A percentile compares a stretch with the other conserved stretches of the same genome.
Evolutionary conservation across 1,284 basidiomycete species (phyloP).

Genomic region (Microbotryum silenes-acaulis): DNA sequence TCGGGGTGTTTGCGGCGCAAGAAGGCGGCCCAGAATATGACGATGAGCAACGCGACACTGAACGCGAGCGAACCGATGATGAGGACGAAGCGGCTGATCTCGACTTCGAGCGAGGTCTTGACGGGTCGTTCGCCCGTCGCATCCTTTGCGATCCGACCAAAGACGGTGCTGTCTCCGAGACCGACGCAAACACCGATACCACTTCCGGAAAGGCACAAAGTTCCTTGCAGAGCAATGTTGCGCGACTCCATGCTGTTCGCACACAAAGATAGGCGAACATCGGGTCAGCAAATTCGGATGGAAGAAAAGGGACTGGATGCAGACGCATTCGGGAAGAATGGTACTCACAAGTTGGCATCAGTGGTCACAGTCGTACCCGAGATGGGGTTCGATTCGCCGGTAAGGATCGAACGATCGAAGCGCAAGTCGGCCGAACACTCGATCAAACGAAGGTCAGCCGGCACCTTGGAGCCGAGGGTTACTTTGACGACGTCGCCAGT

Average conservation of each 20-base stretch:
- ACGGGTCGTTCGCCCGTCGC: conserved; percentile 48
- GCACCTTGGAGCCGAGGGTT: conserved; percentile 44
- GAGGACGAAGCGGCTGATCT: conserved; percentile 45
- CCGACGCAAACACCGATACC: conserved; percentile 46
- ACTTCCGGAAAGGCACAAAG: conserved; percentile 53
- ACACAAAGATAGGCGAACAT: conserved; percentile 21
- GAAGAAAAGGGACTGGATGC: neutral
- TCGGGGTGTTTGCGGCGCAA: conserved; percentile 45
- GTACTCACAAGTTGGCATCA: conserved; percentile 44
- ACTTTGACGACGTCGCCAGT: conserved; percentile 42
- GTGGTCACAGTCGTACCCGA: conserved; percentile 49
- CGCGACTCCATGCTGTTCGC: conserved; percentile 40
- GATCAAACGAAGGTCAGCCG: conserved; percentile 51
- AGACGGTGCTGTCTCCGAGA: conserved; percentile 49
- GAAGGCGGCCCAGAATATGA: conserved; percentile 55
- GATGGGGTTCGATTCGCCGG: conserved; percentile 54
- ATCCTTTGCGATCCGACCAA: conserved; percentile 55
- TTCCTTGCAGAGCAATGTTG: conserved; percentile 59
- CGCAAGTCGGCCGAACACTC: conserved; percentile 48
- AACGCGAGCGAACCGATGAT: conserved; percentile 47
- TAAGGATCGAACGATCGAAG: conserved; percentile 58
- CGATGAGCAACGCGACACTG: conserved; percentile 45
- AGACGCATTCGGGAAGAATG: neutral
- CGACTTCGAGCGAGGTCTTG: conserved; percentile 42
- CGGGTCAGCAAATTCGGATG: neutral